Conservation (phyloP, 441 rosid genomes). For the Kokia cookei region DNA sequence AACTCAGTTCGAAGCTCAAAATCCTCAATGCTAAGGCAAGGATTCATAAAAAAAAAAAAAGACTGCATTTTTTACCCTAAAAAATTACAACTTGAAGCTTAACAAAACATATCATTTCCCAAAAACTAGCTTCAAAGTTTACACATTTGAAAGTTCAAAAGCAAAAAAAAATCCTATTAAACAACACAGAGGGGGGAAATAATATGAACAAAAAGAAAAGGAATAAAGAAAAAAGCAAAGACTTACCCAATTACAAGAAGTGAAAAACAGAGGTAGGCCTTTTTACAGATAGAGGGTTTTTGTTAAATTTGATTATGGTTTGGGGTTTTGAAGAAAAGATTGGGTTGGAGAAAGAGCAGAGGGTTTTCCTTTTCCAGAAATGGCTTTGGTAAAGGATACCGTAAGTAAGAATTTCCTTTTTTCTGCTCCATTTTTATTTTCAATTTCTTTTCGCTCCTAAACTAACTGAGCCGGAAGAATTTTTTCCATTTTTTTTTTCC, state of each 20-base stretch:
- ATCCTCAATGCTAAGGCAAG: not conserved
- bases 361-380: slow-evolving; percentile 16
- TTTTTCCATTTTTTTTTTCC: not conserved
- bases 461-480: not conserved
- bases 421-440: slow-evolving; percentile 32
- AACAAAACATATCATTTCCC: not conserved
- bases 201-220: not conserved
- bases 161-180: not conserved
- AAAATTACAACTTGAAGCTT: not conserved
- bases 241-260: not conserved
- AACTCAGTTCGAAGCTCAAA: not conserved
- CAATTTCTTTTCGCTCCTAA: slow-evolving; percentile 8
- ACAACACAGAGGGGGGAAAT: not conserved
- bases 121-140: not conserved
- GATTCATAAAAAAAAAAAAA: not conserved
- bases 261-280: not conserved
- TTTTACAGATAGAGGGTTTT: not conserved
- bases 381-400: slow-evolving; percentile 17
- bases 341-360: slow-evolving; percentile 1
- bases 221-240: not conserved
- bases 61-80: slow-evolving; percentile 2
- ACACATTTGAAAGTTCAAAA: not conserved
- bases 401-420: slow-evolving; percentile 9
- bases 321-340: not conserved
- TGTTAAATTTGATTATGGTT: not conserved